Percentiles rank a stretch among this genome's conserved stretches.
Conservation (phyloP, 2,329 filamentous ascomycete species). For the Alternaria dauci region DNA sequence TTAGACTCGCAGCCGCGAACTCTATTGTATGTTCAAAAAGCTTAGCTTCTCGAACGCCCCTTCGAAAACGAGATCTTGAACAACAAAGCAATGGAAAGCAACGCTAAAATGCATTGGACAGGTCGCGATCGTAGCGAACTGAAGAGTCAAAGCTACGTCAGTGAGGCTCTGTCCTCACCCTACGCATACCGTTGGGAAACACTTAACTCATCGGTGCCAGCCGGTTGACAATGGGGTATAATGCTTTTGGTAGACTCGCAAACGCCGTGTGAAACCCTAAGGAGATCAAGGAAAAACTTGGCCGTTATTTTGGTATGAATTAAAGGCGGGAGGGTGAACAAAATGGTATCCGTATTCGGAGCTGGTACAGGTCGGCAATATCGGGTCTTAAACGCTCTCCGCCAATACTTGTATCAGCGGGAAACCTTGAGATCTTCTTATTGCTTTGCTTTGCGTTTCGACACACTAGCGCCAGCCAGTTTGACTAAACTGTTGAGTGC, state of each 20-base stretch:
- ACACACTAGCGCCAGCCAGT: conserved; percentile 31
- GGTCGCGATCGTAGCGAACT: conserved; percentile 8
- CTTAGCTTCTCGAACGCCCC: conserved; percentile 5
- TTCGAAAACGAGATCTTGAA: neutral
- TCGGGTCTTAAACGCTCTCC: neutral
- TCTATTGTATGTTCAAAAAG: conserved; percentile 8
- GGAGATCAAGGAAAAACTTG: conserved; percentile 7
- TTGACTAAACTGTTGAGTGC: conserved; percentile 27
- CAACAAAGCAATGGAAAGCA: conserved; percentile 3
- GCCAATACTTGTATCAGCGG: neutral
- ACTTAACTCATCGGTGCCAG: conserved; percentile 24
- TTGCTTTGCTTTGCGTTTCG: conserved; percentile 2
- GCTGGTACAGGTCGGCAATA: neutral
- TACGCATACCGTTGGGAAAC: conserved; percentile 18
- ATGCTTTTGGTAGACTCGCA: conserved; percentile 18
- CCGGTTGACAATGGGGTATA: conserved; percentile 30
- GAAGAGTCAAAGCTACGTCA: conserved; percentile 8
- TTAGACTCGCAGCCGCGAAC: conserved; percentile 4
- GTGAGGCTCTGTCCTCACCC: conserved; percentile 15
- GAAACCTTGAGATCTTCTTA: neutral
- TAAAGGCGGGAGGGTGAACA: neutral
- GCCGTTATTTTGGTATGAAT: conserved; percentile 11
- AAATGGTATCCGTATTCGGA: neutral
- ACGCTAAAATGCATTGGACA: conserved; percentile 13
- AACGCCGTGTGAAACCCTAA: conserved; percentile 14